Conservation (phyloP, 768 basidiomycete genomes). For the Cystobasidium ongulense region DNA sequence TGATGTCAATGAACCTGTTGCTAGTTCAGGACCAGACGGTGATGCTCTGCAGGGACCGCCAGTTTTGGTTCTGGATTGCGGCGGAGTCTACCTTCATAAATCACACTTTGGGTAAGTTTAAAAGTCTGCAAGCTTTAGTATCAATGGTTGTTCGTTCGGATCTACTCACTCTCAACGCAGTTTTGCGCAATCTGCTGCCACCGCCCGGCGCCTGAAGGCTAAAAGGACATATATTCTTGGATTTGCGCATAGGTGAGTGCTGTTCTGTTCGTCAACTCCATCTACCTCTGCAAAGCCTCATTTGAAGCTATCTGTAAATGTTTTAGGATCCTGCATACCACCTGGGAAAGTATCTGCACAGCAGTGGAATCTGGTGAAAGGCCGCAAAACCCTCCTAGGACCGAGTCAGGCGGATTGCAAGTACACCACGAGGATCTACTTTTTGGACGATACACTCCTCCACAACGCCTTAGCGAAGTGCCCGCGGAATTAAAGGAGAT, state of each 20-base stretch:
- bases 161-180: neutral
- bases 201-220: slow-evolving; percentile 7
- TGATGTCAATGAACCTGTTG: neutral
- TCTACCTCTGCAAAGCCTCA: no score
- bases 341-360: neutral
- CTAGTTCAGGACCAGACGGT: no score
- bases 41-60: neutral
- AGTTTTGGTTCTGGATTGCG: slow-evolving; percentile 29
- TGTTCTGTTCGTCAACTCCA: no score
- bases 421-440: neutral
- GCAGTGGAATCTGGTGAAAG: slow-evolving; percentile 6
- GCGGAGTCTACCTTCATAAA: slow-evolving; percentile 25
- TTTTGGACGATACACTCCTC: slow-evolving; percentile 9
- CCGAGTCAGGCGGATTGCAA: slow-evolving; percentile 15
- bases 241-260: slow-evolving; percentile 16
- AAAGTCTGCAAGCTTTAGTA: no score
- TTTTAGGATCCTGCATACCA: slow-evolving; percentile 7
- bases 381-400: neutral
- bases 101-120: slow-evolving; percentile 33
- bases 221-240: slow-evolving; percentile 25
- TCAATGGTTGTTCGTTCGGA: no score
- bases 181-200: slow-evolving; percentile 25
- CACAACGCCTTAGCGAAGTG: slow-evolving; percentile 17
- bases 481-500: slow-evolving; percentile 25
- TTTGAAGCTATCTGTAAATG: no score